Percentiles rank a stretch among this genome's conserved stretches.
phyloP scores from a whole-genome alignment of 2,329 filamentous ascomycete species.

The Zymoseptoria tritici region DNA sequence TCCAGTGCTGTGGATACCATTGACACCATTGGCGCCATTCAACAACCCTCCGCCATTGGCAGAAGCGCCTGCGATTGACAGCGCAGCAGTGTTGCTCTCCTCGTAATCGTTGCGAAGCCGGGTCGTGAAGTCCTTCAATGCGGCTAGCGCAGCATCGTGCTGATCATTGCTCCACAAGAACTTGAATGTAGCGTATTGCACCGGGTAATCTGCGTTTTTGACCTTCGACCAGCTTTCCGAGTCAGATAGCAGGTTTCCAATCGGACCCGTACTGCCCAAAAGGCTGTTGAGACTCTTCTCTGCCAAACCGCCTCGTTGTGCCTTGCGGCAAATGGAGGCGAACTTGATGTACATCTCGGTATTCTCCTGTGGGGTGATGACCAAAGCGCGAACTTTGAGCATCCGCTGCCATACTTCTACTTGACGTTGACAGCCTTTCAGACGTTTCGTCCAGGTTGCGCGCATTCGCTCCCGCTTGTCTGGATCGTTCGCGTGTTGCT shows the following conservation, averaged over 20 bases:
- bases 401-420: slow-evolving; percentile 98
- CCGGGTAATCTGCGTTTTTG: slow-evolving; percentile 59
- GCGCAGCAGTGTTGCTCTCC: slow-evolving; percentile 30
- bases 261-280: slow-evolving; percentile 48
- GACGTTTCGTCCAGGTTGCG: slow-evolving; percentile 87
- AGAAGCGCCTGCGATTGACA: slow-evolving; percentile 32
- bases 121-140: slow-evolving; percentile 55
- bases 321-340: slow-evolving; percentile 95
- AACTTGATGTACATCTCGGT: slow-evolving; percentile 99
- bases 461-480: slow-evolving; percentile 88
- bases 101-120: slow-evolving; percentile 53
- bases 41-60: slow-evolving; percentile 40
- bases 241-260: slow-evolving; percentile 21
- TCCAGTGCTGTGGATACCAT: slow-evolving; percentile 34
- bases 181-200: slow-evolving; percentile 95
- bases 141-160: slow-evolving; percentile 55
- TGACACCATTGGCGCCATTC: slow-evolving; percentile 31
- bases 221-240: slow-evolving; percentile 20
- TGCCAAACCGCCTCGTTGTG: slow-evolving; percentile 83
- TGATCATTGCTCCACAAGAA: slow-evolving; percentile 84
- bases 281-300: slow-evolving; percentile 91
- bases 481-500: slow-evolving; percentile 71
- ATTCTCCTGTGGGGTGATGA: slow-evolving; percentile 86
- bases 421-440: slow-evolving; percentile 92
- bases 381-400: slow-evolving; percentile 86